phyloP scores from a whole-genome alignment of 352 stramenopile species.

The Globisporangium mamillatum region DNA sequence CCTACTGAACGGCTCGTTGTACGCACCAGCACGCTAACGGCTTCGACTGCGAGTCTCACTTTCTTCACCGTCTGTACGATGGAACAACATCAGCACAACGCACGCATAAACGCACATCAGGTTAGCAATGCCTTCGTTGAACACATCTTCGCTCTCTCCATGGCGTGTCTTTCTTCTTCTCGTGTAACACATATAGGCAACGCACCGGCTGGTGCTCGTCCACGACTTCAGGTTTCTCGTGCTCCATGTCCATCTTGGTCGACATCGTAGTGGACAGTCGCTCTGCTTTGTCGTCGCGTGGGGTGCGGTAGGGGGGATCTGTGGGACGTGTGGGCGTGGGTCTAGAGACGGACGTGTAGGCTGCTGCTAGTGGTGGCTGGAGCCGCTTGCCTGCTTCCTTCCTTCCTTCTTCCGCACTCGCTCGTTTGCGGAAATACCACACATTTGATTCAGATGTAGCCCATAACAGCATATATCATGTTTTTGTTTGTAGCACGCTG shows the following conservation, averaged over 20 bases:
- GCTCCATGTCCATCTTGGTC: conserved; percentile 61
- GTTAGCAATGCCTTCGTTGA: background rate
- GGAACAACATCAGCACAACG: background rate
- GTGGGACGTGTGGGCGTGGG: background rate
- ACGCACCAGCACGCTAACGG: conserved; percentile 41
- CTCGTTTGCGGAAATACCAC: conserved; percentile 11
- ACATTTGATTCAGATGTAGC: background rate
- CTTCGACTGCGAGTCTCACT: conserved; percentile 49
- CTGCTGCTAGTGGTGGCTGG: background rate
- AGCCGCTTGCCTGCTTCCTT: background rate
- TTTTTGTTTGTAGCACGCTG: too few relatives aligned
- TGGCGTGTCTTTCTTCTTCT: background rate
- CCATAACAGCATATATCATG: too few relatives aligned
- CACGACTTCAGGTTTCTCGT: conserved; percentile 71
- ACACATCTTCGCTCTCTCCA: background rate
- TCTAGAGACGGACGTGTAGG: background rate
- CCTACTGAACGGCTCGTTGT: too few relatives aligned
- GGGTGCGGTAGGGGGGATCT: background rate
- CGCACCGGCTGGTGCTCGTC: conserved; percentile 61
- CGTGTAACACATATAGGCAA: background rate
- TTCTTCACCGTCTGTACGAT: conserved; percentile 53
- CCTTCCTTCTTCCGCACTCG: conserved; percentile 10
- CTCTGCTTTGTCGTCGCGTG: background rate
- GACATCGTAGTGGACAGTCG: conserved; percentile 34
- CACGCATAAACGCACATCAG: background rate